Percentiles rank a stretch among this genome's conserved stretches.
Conservation (phyloP, 495 filamentous ascomycete genomes). For the Lichina pygmaea region DNA sequence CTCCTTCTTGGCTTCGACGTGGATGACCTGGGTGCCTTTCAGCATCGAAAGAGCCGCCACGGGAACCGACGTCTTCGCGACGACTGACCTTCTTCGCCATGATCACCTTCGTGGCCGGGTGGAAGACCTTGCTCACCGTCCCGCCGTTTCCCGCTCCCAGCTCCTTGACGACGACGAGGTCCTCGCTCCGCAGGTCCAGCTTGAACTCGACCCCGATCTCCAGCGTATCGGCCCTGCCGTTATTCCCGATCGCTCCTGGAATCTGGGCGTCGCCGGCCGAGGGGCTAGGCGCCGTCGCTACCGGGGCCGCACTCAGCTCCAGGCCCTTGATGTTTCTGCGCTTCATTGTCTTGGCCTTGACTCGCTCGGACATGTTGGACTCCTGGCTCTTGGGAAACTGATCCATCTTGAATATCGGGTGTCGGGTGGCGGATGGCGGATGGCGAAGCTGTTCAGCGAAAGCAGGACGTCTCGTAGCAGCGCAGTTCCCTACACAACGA, state of each 20-base stretch:
- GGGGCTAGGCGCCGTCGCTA: constrained; percentile 23
- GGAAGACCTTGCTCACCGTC: constrained; percentile 90
- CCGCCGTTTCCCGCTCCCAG: constrained; percentile 91
- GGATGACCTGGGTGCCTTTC: constrained; percentile 46
- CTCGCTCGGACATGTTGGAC: constrained; percentile 50
- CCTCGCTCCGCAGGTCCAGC: constrained; percentile 72
- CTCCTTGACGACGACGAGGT: constrained; percentile 79
- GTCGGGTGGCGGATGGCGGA: too few relatives aligned
- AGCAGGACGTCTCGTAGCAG: too few relatives aligned
- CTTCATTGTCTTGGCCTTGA: constrained; percentile 79
- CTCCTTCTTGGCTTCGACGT: constrained; percentile 91
- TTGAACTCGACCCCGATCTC: constrained; percentile 96
- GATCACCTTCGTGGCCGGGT: constrained; percentile 76
- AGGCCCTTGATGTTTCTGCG: constrained; percentile 97
- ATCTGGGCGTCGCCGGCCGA: constrained; percentile 31
- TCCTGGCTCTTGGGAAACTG: too few relatives aligned
- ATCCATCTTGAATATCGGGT: too few relatives aligned
- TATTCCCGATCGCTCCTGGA: constrained; percentile 32
- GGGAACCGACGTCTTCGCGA: background rate
- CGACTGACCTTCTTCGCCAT: constrained; percentile 82
- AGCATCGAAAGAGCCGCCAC: background rate
- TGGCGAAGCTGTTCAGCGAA: too few relatives aligned
- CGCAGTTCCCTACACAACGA: too few relatives aligned
- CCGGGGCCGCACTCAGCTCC: constrained; percentile 40
- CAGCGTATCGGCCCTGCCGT: constrained; percentile 45